phyloP scores from a whole-genome alignment of 2,329 filamentous ascomycete species.

The Paecilomyces fulvus region DNA sequence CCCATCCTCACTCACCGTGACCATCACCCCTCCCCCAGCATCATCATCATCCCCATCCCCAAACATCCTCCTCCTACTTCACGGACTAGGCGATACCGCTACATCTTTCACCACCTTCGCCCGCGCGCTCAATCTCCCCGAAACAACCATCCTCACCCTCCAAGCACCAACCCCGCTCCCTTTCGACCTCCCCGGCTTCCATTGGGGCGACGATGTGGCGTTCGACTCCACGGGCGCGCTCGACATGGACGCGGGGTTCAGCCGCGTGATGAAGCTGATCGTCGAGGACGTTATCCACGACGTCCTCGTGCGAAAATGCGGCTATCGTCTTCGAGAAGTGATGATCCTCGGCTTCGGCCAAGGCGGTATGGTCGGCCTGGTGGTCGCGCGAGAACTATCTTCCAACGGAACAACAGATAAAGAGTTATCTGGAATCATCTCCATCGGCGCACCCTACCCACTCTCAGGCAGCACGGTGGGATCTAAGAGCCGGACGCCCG shows the following conservation, averaged over 20 bases:
- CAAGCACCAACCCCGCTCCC: conserved; percentile 63
- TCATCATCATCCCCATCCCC: conserved; percentile 42
- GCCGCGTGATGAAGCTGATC: conserved; percentile 40
- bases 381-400: conserved; percentile 41
- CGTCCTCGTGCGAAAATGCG: conserved; percentile 47
- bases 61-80: conserved; percentile 71
- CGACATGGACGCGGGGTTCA: conserved; percentile 56
- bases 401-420: conserved; percentile 7
- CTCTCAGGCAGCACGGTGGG: conserved; percentile 21
- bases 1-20: conserved; percentile 31
- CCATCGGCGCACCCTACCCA: conserved; percentile 35
- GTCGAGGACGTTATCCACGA: conserved; percentile 44
- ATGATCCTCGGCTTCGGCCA: conserved; percentile 61
- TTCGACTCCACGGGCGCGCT: conserved; percentile 47
- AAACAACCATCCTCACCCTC: conserved; percentile 66
- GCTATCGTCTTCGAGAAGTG: conserved; percentile 53
- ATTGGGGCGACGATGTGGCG: conserved; percentile 61
- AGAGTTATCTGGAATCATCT: conserved; percentile 31
- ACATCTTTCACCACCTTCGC: conserved; percentile 61
- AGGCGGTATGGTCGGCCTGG: conserved; percentile 55
- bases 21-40: conserved; percentile 34
- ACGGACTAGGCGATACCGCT: conserved; percentile 74
- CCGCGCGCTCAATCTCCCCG: conserved; percentile 60
- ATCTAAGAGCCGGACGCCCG: conserved; percentile 31
- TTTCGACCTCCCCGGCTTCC: conserved; percentile 57